Percentiles rank a stretch among this genome's conserved stretches.
phyloP scores from a whole-genome alignment of 2,329 filamentous ascomycete genomes.

The Colletotrichum lindemuthianum region DNA sequence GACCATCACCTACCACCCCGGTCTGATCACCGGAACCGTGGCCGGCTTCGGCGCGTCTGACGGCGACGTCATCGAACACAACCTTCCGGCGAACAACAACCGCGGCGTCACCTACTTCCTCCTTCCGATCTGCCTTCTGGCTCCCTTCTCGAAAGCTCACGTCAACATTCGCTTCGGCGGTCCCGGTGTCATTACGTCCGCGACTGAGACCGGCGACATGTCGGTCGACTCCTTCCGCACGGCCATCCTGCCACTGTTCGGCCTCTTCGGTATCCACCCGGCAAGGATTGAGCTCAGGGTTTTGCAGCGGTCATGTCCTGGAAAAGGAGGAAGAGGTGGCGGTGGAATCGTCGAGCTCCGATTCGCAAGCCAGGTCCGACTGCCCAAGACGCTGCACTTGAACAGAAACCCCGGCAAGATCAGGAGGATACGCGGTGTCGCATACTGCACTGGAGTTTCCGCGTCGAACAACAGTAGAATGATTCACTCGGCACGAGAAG shows the following conservation, averaged over 20 bases:
- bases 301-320: conserved; percentile 81
- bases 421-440: conserved; percentile 89
- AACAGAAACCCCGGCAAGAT: conserved; percentile 84
- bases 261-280: conserved; percentile 83
- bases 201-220: conserved; percentile 85
- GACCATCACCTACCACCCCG: conserved; percentile 89
- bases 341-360: conserved; percentile 93
- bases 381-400: conserved; percentile 94
- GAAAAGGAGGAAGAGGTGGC: conserved; percentile 79
- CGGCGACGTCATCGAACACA: conserved; percentile 83
- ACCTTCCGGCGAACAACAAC: conserved; percentile 78
- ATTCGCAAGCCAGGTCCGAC: conserved; percentile 90
- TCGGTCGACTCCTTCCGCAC: conserved; percentile 94
- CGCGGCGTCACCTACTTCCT: conserved; percentile 93
- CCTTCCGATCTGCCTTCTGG: conserved; percentile 86
- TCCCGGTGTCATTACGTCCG: conserved; percentile 89
- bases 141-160: conserved; percentile 91
- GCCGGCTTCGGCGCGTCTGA: conserved; percentile 76
- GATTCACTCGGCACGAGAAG: conserved; percentile 88
- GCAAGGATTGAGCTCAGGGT: conserved; percentile 88
- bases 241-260: conserved; percentile 89
- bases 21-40: conserved; percentile 87
- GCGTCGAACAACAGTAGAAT: conserved; percentile 94
- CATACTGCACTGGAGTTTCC: conserved; percentile 91
- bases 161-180: conserved; percentile 92